Evolutionary conservation across 139 green algal species (phyloP), one percentile per base, ranked within the genome.

Genomic region (Chlorella ohadii): DNA sequence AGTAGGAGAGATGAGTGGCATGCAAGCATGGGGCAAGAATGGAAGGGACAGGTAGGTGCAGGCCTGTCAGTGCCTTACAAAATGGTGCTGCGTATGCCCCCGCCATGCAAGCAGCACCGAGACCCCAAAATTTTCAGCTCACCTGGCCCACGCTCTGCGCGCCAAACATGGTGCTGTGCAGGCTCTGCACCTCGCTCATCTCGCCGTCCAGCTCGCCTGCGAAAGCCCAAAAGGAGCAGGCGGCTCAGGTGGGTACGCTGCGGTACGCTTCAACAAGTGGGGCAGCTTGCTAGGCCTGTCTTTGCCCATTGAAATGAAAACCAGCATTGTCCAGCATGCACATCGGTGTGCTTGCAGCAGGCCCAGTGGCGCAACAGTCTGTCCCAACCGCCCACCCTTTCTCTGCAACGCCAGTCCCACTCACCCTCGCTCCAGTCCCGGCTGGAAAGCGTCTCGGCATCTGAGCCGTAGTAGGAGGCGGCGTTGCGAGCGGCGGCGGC

Each of bases 381-480:
- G n/a, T n/a, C n/a, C n/a, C n/a, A n/a, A n/a, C n/a, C n/a, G 38
- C 11, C 28, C 33, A 70, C 27, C 15, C 61, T 36, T 15, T 9
- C 33, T 38, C 1, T 38, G 65, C 65, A 41, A 38, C 13, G 12
- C 65, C 34, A 27, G 5, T 34, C 34, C n/a, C 31, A 4, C 78
- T 44, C 78, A 83, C 78, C 78, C 31, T 83, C 78, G 39, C 78
- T 83, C 78, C 78, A 83, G 39, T 72, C 77, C 2, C 78, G 78
- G 78, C 78, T 83, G 78, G 63, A 75, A 39, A 83, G 63, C 15
- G 80, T 85, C 27, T 85, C 80, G 3, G 38, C 80, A 55, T 85
- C 80, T 22, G 47, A 72, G 66, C 66, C 79, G 27, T 51, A 79
- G 27, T 63, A 85, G 38, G 57, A 71, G 20, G 44, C 36, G 27